A percentile compares a stretch with the other conserved stretches of the same genome.
Conservation (phyloP, 352 stramenopile genomes). For the Globisporangium nagaii region DNA sequence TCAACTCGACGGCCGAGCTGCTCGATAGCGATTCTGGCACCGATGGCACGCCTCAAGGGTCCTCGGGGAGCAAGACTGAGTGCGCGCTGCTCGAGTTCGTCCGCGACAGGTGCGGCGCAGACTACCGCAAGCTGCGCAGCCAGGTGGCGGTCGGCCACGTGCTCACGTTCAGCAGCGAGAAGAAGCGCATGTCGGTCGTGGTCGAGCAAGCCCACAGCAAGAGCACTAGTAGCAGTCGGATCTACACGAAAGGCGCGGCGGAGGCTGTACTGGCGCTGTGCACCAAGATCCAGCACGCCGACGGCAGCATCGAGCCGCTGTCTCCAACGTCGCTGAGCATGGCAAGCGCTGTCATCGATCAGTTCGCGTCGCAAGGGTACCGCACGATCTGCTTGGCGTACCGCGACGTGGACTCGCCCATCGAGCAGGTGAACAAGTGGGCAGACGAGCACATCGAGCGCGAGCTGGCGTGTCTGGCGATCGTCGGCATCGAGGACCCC, state of each 20-base stretch:
- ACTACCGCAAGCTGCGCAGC: slow-evolving; percentile 26
- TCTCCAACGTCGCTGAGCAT: slow-evolving; percentile 5
- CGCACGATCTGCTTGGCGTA: slow-evolving; percentile 76
- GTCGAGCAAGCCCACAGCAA: slow-evolving; percentile 25
- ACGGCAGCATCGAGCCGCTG: slow-evolving; percentile 3
- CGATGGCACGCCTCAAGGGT: neutral
- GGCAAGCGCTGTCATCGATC: slow-evolving; percentile 28
- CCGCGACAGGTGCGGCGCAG: slow-evolving; percentile 12
- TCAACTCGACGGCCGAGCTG: slow-evolving; percentile 81
- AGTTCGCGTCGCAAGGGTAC: slow-evolving; percentile 60
- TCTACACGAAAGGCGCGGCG: slow-evolving; percentile 48
- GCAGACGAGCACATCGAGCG: slow-evolving; percentile 24
- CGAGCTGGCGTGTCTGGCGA: slow-evolving; percentile 39
- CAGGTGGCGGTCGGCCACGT: slow-evolving; percentile 21
- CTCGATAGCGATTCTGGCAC: neutral
- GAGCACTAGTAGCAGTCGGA: slow-evolving; percentile 6
- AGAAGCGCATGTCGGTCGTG: slow-evolving; percentile 94
- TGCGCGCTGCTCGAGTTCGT: slow-evolving; percentile 38
- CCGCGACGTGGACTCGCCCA: slow-evolving; percentile 19
- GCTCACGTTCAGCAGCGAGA: slow-evolving; percentile 87
- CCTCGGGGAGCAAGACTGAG: slow-evolving; percentile 43
- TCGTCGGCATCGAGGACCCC: slow-evolving; percentile 94
- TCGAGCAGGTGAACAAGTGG: slow-evolving; percentile 12
- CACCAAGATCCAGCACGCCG: slow-evolving; percentile 14
- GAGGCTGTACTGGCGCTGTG: slow-evolving; percentile 53